Evolutionary conservation across 352 stramenopile species (phyloP).

Genomic region (Globisporangium canariense): DNA sequence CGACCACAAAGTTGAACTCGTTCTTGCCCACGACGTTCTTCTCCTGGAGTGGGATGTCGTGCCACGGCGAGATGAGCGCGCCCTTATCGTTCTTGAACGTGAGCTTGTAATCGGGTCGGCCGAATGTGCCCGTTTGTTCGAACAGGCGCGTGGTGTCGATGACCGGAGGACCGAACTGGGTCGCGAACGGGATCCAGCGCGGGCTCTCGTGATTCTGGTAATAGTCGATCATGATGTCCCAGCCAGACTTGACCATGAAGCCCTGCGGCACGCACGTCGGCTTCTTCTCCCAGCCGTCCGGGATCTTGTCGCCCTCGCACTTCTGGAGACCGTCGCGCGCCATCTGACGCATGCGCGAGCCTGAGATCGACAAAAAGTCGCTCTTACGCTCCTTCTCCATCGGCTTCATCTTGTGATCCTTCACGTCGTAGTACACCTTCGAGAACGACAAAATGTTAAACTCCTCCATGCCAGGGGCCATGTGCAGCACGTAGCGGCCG

Average conservation of each 20-base stretch:
- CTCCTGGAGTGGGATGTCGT: constrained; percentile 93
- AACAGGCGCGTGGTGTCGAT: constrained; percentile 45
- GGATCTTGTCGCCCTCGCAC: constrained; percentile 76
- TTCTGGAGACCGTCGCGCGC: constrained; percentile 93
- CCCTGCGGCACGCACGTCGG: constrained; percentile 94
- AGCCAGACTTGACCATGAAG: constrained; percentile 98
- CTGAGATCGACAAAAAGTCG: constrained; percentile 98
- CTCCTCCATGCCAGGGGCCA: constrained; percentile 93
- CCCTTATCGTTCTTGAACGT: constrained; percentile 66
- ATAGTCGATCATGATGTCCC: constrained; percentile 98
- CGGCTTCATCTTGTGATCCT: constrained; percentile 97
- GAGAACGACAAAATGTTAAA: constrained; percentile 95
- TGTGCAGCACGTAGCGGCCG: constrained; percentile 95
- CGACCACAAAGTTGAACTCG: constrained; percentile 96
- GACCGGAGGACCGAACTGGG: constrained; percentile 50
- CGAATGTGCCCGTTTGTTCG: constrained; percentile 63
- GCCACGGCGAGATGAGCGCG: constrained; percentile 94
- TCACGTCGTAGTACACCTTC: constrained; percentile 98
- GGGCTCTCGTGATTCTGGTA: constrained; percentile 95
- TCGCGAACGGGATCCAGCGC: constrained; percentile 77
- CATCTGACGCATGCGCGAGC: constrained; percentile 96
- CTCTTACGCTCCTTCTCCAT: constrained; percentile 89
- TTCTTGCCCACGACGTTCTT: constrained; percentile 42
- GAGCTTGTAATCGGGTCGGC: constrained; percentile 73
- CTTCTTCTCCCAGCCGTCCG: constrained; percentile 64